Base-by-base conservation (phyloP, 1,139 yeast genomes). In the Wickerhamomyces sp. region DNA sequence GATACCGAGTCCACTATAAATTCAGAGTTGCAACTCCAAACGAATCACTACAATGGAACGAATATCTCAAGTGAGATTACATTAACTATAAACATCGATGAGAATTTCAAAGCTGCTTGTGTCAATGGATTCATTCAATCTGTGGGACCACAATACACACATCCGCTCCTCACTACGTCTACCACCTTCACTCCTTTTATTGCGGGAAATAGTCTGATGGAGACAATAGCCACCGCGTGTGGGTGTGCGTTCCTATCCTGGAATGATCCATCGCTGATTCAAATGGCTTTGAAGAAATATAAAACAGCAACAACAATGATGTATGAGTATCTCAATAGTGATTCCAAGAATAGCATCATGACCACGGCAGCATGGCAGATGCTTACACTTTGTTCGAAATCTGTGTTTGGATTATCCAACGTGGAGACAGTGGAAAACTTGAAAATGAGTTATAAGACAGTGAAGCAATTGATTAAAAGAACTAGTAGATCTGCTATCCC, bases 121-220 rank as follows among this genome's bases (percentile, higher is more conserved):
- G 54, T 59, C 15, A 53, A 55, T 34, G 55, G 57, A 5, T 65
- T 65, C 39, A 58, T 68, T 37, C 58, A 58, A 2, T 48, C 61
- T n/a, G 49, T 65, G 11, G 64, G 70, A 0, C 66, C 70, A 0
- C 71, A 67, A 29, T 57, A 59, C 24, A 57, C 72, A 0, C 72
- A 66, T 41, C 61, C 64, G 1, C 47, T 57, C 15, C 49, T 68
- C 5, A 65, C 68, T 4, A 69, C 72, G 0, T 58, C 54, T 12
- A 62, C 66, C 0, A 55, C 62, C 1, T 61, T 61, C 35, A 46
- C 61, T 0, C 64, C 63, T 2, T 47, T 54, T 10, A 52, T 57
- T 3, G 31, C 44, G 6, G 45, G 48, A 12, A 56, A 64, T 14
- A 41, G 47, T 2, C 50, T 62, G 3, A 44, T 65, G 29, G 49